Conservation (phyloP, 352 stramenopile species). For the Halophytophthora polymorphica region DNA sequence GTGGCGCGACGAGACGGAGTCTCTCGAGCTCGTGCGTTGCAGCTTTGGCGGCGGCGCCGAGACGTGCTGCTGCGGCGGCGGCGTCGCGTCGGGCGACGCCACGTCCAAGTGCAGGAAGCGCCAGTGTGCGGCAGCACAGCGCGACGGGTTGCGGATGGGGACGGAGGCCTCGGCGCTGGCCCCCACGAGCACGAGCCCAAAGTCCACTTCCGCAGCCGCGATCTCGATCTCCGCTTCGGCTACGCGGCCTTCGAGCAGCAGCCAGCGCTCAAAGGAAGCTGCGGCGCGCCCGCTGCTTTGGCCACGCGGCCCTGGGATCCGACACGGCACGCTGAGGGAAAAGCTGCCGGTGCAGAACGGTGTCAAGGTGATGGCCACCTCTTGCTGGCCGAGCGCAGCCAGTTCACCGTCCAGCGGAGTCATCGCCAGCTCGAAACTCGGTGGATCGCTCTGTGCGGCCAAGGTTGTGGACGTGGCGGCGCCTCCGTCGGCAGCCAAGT, state of each 20-base stretch:
- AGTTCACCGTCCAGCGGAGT: constrained; percentile 23
- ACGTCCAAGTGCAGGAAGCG: constrained; percentile 44
- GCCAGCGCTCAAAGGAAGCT: constrained; percentile 38
- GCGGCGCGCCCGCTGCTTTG: background rate
- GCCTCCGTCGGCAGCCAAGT: constrained; percentile 11
- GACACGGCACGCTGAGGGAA: constrained; percentile 41
- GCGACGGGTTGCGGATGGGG: constrained; percentile 25
- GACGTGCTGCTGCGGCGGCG: background rate
- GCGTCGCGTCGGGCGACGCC: background rate
- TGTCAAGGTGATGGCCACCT: constrained; percentile 34
- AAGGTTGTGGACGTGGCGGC: constrained; percentile 4
- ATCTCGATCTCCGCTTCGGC: constrained; percentile 41
- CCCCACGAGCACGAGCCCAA: constrained; percentile 67
- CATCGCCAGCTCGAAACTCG: constrained; percentile 25
- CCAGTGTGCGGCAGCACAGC: constrained; percentile 31
- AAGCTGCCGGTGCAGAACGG: constrained; percentile 42
- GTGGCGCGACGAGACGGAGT: constrained; percentile 49
- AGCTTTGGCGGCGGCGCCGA: constrained; percentile 14
- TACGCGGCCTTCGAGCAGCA: constrained; percentile 53
- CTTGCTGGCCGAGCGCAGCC: constrained; percentile 8
- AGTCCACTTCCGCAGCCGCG: constrained; percentile 55
- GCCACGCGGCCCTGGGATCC: constrained; percentile 14
- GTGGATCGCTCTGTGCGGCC: background rate
- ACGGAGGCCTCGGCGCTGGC: constrained; percentile 34
- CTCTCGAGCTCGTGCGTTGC: constrained; percentile 40